Evolutionary conservation across 1,284 basidiomycete genomes (phyloP).

Genomic region (Cryptococcus depauperatus): DNA sequence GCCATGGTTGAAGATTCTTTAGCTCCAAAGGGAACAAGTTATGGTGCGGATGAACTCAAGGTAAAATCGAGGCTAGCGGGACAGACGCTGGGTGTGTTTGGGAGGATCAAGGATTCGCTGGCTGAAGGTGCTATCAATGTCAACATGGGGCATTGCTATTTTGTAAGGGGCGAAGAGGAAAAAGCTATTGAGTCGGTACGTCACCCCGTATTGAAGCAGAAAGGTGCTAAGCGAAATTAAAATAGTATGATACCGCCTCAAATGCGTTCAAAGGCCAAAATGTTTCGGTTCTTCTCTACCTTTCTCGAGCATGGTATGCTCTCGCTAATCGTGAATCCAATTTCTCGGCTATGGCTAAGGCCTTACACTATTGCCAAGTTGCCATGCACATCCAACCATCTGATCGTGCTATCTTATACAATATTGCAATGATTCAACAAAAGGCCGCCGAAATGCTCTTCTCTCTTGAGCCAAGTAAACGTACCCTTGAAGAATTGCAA

Average conservation of each 20-base stretch:
- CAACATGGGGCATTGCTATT: slow-evolving; percentile 93
- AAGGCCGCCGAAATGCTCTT: slow-evolving; percentile 84
- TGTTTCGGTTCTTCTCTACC: slow-evolving; percentile 65
- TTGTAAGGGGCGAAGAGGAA: slow-evolving; percentile 81
- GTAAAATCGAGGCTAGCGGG: slow-evolving; percentile 58
- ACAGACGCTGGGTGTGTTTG: slow-evolving; percentile 77
- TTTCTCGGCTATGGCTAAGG: slow-evolving; percentile 66
- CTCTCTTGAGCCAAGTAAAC: slow-evolving; percentile 60
- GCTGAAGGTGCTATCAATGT: slow-evolving; percentile 79
- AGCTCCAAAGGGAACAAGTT: slow-evolving; percentile 42
- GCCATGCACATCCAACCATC: slow-evolving; percentile 70
- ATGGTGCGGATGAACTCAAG: slow-evolving; percentile 54
- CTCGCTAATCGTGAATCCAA: slow-evolving; percentile 82
- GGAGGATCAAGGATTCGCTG: slow-evolving; percentile 76
- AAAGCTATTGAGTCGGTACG: slow-evolving; percentile 86
- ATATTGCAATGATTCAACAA: slow-evolving; percentile 93
- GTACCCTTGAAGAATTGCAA: slow-evolving; percentile 69
- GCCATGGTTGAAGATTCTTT: slow-evolving; percentile 81
- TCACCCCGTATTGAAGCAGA: slow-evolving; percentile 15
- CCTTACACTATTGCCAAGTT: slow-evolving; percentile 70
- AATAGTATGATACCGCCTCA: slow-evolving; percentile 80
- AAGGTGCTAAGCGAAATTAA: slow-evolving; percentile 7
- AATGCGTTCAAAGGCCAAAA: slow-evolving; percentile 61
- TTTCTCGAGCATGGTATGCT: slow-evolving; percentile 83
- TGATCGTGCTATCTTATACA: slow-evolving; percentile 83